Percentiles rank a stretch among this genome's conserved stretches.
Conservation (phyloP, 2,329 filamentous ascomycete species). For the Tolypocladium amazonense region DNA sequence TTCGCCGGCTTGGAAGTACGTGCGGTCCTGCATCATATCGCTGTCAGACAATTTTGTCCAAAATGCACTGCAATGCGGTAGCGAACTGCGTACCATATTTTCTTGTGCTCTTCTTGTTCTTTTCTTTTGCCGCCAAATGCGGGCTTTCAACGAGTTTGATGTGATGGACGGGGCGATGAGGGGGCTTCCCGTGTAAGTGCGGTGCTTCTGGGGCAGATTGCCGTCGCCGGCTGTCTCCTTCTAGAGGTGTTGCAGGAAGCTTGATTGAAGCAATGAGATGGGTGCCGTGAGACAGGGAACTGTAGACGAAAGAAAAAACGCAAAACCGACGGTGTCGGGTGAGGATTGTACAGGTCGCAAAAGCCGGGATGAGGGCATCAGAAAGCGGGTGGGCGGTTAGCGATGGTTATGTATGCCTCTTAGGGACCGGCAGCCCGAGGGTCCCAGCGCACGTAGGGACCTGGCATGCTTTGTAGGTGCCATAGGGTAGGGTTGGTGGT, state of each 20-base stretch:
- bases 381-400: slow-evolving; percentile 31
- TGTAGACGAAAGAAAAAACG: slow-evolving; percentile 13
- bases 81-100: slow-evolving; percentile 21
- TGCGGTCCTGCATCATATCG: slow-evolving; percentile 19
- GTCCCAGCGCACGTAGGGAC: neutral
- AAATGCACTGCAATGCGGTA: too few species aligned
- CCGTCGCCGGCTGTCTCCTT: slow-evolving; percentile 27
- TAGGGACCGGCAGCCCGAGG: neutral
- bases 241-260: slow-evolving; percentile 2
- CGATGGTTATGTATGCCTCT: slow-evolving; percentile 34
- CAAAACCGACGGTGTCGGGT: slow-evolving; percentile 21
- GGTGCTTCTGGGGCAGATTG: slow-evolving; percentile 11
- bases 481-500: neutral
- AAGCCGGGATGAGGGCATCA: slow-evolving; percentile 25
- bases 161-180: neutral
- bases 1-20: slow-evolving; percentile 23
- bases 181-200: neutral
- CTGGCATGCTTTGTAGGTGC: neutral
- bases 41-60: neutral
- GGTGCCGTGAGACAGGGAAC: slow-evolving; percentile 17
- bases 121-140: neutral
- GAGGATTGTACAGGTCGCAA: slow-evolving; percentile 26
- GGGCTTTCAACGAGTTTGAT: neutral
- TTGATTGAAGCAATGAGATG: neutral
- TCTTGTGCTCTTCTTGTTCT: slow-evolving; percentile 7